Evolutionary conservation across 345 rosid species (phyloP), one percentile per base, ranked within the genome.

Genomic region (Pugionium dolabratum): DNA sequence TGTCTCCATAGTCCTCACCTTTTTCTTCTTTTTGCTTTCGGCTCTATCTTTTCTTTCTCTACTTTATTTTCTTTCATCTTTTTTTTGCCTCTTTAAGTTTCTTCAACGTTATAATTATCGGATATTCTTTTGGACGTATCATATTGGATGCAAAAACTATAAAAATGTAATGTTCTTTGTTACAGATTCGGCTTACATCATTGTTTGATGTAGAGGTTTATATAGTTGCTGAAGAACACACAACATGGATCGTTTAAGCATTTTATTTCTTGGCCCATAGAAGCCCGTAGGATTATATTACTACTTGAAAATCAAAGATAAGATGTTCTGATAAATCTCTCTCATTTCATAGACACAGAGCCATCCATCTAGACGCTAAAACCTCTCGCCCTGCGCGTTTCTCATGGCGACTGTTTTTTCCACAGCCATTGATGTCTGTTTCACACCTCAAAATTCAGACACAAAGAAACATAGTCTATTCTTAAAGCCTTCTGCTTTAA

Each of bases 341-440:
- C 48, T 28, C 42, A 26, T 64, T 33, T 48, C 37, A 55, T 28
- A 61, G 47, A 40, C 39, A 35, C 60, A 29, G 32, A 64, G 54
- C 56, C 18, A 18, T 18, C 18, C 66, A 45, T 46, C 35, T 48
- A 31, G 46, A 53, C 67, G 7, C 67, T 8, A 54, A 61, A 68
- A 49, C 59, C 65, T 63, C 48, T n/a, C 60, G 27, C 42, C 7
- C 29, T 54, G 45, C 39, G 40, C 9, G 39, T 34, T 55, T 48
- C 67, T 47, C 28, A 86, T 85, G 89, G 87, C 91, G 66, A 71
- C 91, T 11, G 35, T 79, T 75, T 83, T 83, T 44, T 68, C 90
- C 30, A 75, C 91, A 30, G 65, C 85, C 64, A 67, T 87, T 9
- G 97, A 88, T 62, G 73, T 82, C 62, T 84, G 70, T 60, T 60